Evolutionary conservation across 257 asterid genomes (phyloP), one percentile per base, ranked within the genome.

Genomic region (Avicennia marina): DNA sequence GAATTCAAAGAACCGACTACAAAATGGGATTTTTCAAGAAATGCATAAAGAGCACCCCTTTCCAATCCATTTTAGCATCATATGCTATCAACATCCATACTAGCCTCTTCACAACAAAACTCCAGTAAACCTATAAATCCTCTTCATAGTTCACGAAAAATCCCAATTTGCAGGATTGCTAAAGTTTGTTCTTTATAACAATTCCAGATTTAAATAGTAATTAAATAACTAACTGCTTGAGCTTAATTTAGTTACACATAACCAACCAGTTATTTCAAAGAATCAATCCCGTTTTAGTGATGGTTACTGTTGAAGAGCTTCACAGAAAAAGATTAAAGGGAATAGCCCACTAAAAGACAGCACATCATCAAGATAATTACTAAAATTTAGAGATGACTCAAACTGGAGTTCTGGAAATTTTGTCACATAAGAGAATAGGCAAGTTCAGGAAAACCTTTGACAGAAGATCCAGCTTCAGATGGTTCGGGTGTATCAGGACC

Each of bases 401-500:
- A n/a, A n/a, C n/a, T 25, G 6, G 16, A 17, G 38, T 61, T 19
- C 17, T 22, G 63, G 33, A 27, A 48, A 38, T 57, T 50, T 24
- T 15, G 52, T 15, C 59, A 66, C 52, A 70, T 25, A 19, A 46
- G 47, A 58, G 62, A 74, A 48, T 63, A 31, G 21, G 56, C 49
- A 36, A 49, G n/a, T 20, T 41, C 60, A 33, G 16, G 16, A 55
- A 7, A 58, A 87, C 96, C 98, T 83, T 75, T 85, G 71, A 85
- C 65, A 36, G 86, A 87, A 61, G 98, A 91, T 46, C 94, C 95
- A 36, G 93, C 66, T 73, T 91, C 98, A 45, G 98, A 91, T 48
- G 95, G 95, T 80, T 85, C 98, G 11, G 83, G 81, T 64, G 88
- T 78, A 72, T 76, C 72, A 10, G 85, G 25, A 41, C 91, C 88